Base-by-base conservation (phyloP, 2,329 filamentous ascomycete genomes). In the Lachnellula suecica region DNA sequence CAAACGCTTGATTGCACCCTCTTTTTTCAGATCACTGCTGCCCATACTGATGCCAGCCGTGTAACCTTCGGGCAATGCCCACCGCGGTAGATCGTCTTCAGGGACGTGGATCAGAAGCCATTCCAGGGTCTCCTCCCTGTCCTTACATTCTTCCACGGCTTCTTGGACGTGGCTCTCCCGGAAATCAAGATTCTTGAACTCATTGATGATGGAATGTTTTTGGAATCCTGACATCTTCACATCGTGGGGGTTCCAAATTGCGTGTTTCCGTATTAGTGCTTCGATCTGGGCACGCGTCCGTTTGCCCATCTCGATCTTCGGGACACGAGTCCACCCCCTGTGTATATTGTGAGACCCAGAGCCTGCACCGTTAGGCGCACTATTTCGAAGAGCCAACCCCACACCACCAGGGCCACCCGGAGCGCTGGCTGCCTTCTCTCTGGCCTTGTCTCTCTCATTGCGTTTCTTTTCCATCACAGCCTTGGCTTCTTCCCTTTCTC, bases 21-120 rank as follows among this genome's bases (percentile, higher is more conserved):
- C 92, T 60, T 84, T 83, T 66, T 84, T 89, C 55, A 97, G 70
- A 67, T 97, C 88, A 6, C 85, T 88, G 46, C 88, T 88, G 1
- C 86, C 93, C 58, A 99, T 85, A 41, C 87, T 91, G 23, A 97
- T 86, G 20, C 94, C 94, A 24, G 92, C 93, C 10, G 89, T 85
- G 68, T 99, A 99, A 56, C 86, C 89, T 71, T 95, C 92, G 0
- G 94, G 94, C 38, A 99, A 74, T 62, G 90, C 90, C 91, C 93
- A 97, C 6, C 82, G 77, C 1, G 94, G 94, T n/a, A 97, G 74
- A 64, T 97, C 94, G 67, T 99, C 94, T 67, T 99, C 94, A 1
- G 94, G 94, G 2, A 99, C 91, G 70, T 99, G 93, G 47, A 97
- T 92, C 44, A 99, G 79, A 15, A 99, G 79, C 94, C 94, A 99